phyloP scores from a whole-genome alignment of 169 alveolate species.

The Cryptosporidium muris region DNA sequence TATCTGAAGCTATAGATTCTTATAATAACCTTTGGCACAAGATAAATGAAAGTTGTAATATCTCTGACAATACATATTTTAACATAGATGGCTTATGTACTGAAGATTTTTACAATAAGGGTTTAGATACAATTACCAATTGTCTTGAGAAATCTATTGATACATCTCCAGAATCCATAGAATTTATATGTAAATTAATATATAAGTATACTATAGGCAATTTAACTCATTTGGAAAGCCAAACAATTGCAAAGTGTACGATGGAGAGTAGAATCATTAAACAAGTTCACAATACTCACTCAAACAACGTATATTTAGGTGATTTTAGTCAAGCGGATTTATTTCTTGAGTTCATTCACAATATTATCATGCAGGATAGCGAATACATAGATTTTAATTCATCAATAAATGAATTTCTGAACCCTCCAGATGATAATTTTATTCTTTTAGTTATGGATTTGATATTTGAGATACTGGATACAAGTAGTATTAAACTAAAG shows the following conservation, averaged over 20 bases:
- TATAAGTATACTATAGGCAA: background rate
- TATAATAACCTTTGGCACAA: conserved; percentile 50
- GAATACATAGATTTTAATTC: conserved; percentile 26
- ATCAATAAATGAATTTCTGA: conserved; percentile 11
- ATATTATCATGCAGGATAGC: conserved; percentile 36
- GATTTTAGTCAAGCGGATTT: conserved; percentile 24
- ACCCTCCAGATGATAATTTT: conserved; percentile 68
- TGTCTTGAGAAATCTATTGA: conserved; percentile 31
- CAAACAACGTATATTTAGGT: too few species aligned
- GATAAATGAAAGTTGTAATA: conserved; percentile 6
- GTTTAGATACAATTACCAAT: conserved; percentile 13
- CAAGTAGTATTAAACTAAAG: background rate
- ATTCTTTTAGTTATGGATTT: conserved; percentile 38
- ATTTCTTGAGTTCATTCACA: conserved; percentile 20
- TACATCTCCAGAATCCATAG: conserved; percentile 18
- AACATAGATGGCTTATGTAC: conserved; percentile 29
- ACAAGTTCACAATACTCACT: background rate
- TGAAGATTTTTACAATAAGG: conserved; percentile 47
- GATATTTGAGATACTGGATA: conserved; percentile 23
- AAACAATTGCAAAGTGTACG: background rate
- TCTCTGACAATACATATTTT: background rate
- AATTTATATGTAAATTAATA: conserved; percentile 20
- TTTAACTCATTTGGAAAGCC: background rate
- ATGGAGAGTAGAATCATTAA: background rate
- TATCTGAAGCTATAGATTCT: conserved; percentile 8